Base-by-base conservation (phyloP, 2,329 filamentous ascomycete genomes). In the Ophiocordyceps sinensis region DNA sequence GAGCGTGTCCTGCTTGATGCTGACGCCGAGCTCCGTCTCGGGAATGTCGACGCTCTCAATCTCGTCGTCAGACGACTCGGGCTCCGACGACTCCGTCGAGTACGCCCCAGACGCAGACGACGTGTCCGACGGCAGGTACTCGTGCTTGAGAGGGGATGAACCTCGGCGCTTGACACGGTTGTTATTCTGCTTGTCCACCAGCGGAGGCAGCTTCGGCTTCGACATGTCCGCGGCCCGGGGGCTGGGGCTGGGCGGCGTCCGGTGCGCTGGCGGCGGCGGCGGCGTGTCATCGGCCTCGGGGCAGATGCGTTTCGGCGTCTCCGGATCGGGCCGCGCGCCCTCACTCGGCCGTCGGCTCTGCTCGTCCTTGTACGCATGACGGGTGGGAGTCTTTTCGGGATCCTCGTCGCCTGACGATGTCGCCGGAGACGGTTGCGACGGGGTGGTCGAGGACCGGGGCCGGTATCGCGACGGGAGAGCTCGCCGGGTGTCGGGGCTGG, bases 121-220 rank as follows among this genome's bases (percentile, higher is more conserved):
- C 38, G 68, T 61, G 39, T 79, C 75, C 1, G 91, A 96, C 13
- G 89, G 89, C 47, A 88, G 81, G 53, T 95, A 98, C 62, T 98
- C 89, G 56, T 96, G 89, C 64, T 98, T 98, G 39, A 98, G 68
- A 0, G 91, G 91, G 1, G 91, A 98, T 0, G 91, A 96, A 1
- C 79, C 82, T 15, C 87, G 77, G 36, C 88, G 77, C 54, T 81
- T 75, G 19, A 75, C 48, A 58, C 58, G 69, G 47, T 51, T 53
- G 28, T 57, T 58, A 49, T 51, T 59, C 52, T 56, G 62, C 56
- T 50, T 59, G 51, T 65, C 79, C 68, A 44, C 47, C 3, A 38
- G 23, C 46, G 39, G 49, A 11, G 42, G 49, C 44, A 44, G 49
- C 40, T 47, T 46, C 47, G 43, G 51, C 38, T 37, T 32, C n/a